Evolutionary conservation across 768 basidiomycete genomes (phyloP), one percentile per base, ranked within the genome.

Genomic region (Infundibulicybe gibba): DNA sequence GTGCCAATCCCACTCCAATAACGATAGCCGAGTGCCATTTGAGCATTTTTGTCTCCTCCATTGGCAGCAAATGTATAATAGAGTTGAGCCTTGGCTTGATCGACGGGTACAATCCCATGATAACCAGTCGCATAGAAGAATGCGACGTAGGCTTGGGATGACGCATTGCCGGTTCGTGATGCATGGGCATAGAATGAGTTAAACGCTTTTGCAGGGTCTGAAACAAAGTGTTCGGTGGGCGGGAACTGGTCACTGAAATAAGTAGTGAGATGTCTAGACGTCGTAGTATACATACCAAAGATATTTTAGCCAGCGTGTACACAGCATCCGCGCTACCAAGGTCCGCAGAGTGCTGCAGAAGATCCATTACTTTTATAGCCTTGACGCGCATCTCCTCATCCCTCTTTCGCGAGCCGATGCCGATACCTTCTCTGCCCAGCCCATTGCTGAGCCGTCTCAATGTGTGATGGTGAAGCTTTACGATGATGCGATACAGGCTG

Each of bases 1-100:
- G 92, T 86, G 10, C 94, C 90, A 48, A 99, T 97, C 1, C 97
- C 97, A 33, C 89, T 85, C 94, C 94, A 98, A 59, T 94, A 85
- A 20, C 94, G 81, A 64, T 95, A 98, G 0, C 85, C 97, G 30
- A 98, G 72, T 2, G 92, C 83, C 90, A 95, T 94, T 61, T 94
- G 85, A 0, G 95, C 89, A 5, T 88, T 87, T 55, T 84, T 83
- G 66, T 94, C 80, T 0, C 87, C 90, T 2, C 87, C 86, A 43
- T 94, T 83, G 1, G 92, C 94, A 3, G 94, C 85, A 57, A 98
- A 98, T 0, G 94, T 97, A 62, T 94, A 93, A 57, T 95, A 89
- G 0, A 98, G 73, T 51, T 95, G 83, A 0, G 94, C 93, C 64
- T 84, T 83, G 12, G 85, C 83, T 61, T 90, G 86, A 49, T 89